Evolutionary conservation across 345 rosid species (phyloP).

Genomic region (Bruguiera gymnorhiza): DNA sequence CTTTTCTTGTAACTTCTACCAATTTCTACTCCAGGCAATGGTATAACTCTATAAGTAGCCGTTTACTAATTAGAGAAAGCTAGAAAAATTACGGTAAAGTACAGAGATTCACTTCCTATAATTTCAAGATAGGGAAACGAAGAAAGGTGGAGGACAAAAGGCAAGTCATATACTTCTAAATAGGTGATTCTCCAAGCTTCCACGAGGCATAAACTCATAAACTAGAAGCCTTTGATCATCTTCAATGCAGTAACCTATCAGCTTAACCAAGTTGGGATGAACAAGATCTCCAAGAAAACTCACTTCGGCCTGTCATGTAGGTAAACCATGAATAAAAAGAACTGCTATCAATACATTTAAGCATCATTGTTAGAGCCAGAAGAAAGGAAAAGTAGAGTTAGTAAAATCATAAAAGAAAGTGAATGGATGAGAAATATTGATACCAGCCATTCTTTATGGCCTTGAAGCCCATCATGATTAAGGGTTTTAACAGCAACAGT

Average conservation of each 20-base stretch:
- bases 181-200: slow-evolving; percentile 97
- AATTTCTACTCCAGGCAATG: too few relatives aligned
- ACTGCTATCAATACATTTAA: slow-evolving; percentile 3
- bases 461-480: slow-evolving; percentile 98
- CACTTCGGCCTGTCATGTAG: slow-evolving; percentile 71
- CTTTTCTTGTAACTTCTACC: too few relatives aligned
- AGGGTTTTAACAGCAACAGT: slow-evolving; percentile 97
- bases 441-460: slow-evolving; percentile 99
- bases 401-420: background rate
- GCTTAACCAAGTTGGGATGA: slow-evolving; percentile 88
- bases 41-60: too few relatives aligned
- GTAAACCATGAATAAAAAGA: slow-evolving; percentile 13
- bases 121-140: background rate
- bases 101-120: background rate
- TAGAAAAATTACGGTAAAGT: too few relatives aligned
- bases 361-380: background rate
- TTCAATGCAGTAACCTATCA: slow-evolving; percentile 87
- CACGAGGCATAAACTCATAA: slow-evolving; percentile 94
- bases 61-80: too few relatives aligned
- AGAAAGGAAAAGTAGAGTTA: background rate
- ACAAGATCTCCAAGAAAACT: slow-evolving; percentile 90
- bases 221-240: slow-evolving; percentile 92
- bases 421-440: slow-evolving; percentile 17
- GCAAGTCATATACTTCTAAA: slow-evolving; percentile 58
- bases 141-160: background rate